Evolutionary conservation across 2,329 filamentous ascomycete genomes (phyloP).

Genomic region (Claviceps sp.): DNA sequence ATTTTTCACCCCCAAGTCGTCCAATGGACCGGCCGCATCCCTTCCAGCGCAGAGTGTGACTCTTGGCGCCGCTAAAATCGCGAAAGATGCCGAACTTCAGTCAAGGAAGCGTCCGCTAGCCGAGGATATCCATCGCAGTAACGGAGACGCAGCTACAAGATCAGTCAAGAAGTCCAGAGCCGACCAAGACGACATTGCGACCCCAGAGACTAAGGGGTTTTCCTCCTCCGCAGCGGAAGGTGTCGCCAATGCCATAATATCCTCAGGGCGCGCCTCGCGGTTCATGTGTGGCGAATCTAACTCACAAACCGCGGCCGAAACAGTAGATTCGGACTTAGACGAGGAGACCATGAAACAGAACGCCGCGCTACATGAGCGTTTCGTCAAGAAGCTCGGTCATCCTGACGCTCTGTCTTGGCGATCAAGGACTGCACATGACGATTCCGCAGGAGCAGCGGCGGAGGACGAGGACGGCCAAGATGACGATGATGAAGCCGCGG

Average conservation of each 20-base stretch:
- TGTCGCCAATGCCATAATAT: background rate
- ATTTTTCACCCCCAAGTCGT: slow-evolving; percentile 60
- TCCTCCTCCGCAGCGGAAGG: slow-evolving; percentile 10
- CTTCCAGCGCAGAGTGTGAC: slow-evolving; percentile 19
- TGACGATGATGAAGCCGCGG: slow-evolving; percentile 31
- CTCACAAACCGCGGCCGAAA: slow-evolving; percentile 24
- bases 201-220: slow-evolving; percentile 19
- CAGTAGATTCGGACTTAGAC: slow-evolving; percentile 30
- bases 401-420: slow-evolving; percentile 67
- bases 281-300: slow-evolving; percentile 36
- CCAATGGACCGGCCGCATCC: slow-evolving; percentile 29
- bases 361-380: slow-evolving; percentile 64
- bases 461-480: slow-evolving; percentile 43
- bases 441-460: slow-evolving; percentile 40
- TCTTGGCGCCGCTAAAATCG: slow-evolving; percentile 12
- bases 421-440: slow-evolving; percentile 42
- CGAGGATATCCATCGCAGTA: slow-evolving; percentile 31
- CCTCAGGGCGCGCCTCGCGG: slow-evolving; percentile 31
- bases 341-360: slow-evolving; percentile 44
- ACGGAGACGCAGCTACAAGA: slow-evolving; percentile 24
- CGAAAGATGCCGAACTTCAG: slow-evolving; percentile 16
- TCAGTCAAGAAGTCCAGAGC: slow-evolving; percentile 28
- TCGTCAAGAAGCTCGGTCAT: slow-evolving; percentile 80
- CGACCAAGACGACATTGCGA: slow-evolving; percentile 24
- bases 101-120: slow-evolving; percentile 39